Evolutionary conservation across 2,329 filamentous ascomycete genomes (phyloP).

Genomic region (Blumeria graminis): DNA sequence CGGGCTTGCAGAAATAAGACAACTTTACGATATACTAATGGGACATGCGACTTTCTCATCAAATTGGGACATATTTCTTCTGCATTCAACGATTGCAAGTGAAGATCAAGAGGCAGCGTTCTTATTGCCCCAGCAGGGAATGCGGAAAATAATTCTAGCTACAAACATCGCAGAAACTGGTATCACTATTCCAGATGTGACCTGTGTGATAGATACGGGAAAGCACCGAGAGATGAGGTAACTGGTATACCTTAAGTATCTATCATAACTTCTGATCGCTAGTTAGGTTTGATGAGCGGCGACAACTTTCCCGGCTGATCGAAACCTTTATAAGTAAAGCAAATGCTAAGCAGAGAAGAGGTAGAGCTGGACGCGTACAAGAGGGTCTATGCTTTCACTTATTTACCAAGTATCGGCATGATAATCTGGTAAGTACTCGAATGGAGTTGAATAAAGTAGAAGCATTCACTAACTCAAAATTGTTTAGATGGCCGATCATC

Average conservation of each 20-base stretch:
- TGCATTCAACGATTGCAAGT: slow-evolving; percentile 86
- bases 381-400: slow-evolving; percentile 88
- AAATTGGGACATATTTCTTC: slow-evolving; percentile 65
- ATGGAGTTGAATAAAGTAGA: background rate
- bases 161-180: slow-evolving; percentile 98
- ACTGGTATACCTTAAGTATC: background rate
- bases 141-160: slow-evolving; percentile 80
- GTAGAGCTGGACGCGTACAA: slow-evolving; percentile 85
- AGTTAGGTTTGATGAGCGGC: slow-evolving; percentile 53
- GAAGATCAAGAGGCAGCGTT: slow-evolving; percentile 94
- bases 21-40: slow-evolving; percentile 62
- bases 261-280: slow-evolving; percentile 2
- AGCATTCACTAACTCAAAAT: background rate
- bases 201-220: slow-evolving; percentile 85
- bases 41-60: slow-evolving; percentile 51
- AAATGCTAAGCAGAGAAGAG: slow-evolving; percentile 84
- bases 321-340: slow-evolving; percentile 90
- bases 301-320: slow-evolving; percentile 72
- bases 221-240: slow-evolving; percentile 87
- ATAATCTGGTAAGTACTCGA: slow-evolving; percentile 27
- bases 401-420: slow-evolving; percentile 75
- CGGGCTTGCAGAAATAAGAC: slow-evolving; percentile 77
- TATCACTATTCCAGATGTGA: slow-evolving; percentile 95
- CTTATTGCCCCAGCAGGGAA: slow-evolving; percentile 53
- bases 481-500: slow-evolving; percentile 52